A percentile compares a stretch with the other conserved stretches of the same genome.
These are phyloP conservation scores for Phytophthora niederhauseri DNA, from an alignment of 352 stramenopile species.

Conservation along the genomic window DNA sequence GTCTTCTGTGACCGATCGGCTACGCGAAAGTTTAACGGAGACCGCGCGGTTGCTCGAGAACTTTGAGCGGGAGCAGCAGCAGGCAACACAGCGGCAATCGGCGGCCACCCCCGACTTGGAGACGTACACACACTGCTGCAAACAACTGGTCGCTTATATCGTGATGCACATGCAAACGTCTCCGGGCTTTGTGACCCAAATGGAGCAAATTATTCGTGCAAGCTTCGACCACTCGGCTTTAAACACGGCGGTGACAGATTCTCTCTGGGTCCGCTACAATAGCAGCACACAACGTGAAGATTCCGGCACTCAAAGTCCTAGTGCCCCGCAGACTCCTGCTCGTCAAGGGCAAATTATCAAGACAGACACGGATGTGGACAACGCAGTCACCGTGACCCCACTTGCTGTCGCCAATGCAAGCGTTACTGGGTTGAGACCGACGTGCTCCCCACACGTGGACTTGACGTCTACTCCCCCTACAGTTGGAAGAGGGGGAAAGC, in stretches of 20 bases:
- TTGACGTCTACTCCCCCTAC: conserved; percentile 24
- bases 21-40: conserved; percentile 25
- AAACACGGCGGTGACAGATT: conserved; percentile 17
- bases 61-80: conserved; percentile 21
- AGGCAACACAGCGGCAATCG: not conserved
- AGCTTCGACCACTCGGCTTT: conserved; percentile 55
- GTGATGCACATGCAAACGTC: conserved; percentile 58
- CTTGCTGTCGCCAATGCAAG: conserved; percentile 8
- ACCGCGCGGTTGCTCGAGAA: conserved; percentile 20
- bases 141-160: conserved; percentile 57
- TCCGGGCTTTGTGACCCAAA: conserved; percentile 54
- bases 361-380: not conserved
- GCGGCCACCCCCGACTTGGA: conserved; percentile 30
- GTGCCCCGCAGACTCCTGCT: conserved; percentile 8
- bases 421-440: conserved; percentile 8
- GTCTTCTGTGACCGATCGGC: conserved; percentile 10
- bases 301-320: not conserved
- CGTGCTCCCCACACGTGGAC: conserved; percentile 30
- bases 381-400: conserved; percentile 18
- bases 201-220: conserved; percentile 65
- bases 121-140: conserved; percentile 52
- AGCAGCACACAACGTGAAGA: not conserved
- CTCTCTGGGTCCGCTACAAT: conserved; percentile 21
- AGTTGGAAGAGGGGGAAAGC: conserved; percentile 31
- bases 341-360: conserved; percentile 2